Evolutionary conservation across 1,284 basidiomycete species (phyloP).

Genomic region (Apiotrichum gamsii): DNA sequence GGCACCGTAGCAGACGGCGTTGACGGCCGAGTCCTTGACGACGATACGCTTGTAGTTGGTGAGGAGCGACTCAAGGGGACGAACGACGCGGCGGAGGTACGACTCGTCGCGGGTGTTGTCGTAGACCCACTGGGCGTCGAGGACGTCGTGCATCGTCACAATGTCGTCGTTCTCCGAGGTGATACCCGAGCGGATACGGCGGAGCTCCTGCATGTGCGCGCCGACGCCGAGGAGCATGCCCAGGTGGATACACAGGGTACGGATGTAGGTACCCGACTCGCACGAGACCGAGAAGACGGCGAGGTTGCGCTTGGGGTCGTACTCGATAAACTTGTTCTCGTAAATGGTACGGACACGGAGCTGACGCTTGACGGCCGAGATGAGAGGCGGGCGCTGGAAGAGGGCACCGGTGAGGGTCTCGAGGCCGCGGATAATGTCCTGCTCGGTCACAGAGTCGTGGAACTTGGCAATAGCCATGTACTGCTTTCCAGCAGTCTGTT

Average conservation of each 20-base stretch:
- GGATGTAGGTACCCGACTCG: constrained; percentile 91
- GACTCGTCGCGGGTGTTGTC: constrained; percentile 99
- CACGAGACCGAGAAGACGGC: constrained; percentile 98
- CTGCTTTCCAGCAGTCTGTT: constrained; percentile 71
- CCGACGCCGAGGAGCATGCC: constrained; percentile 93
- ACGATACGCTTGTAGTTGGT: constrained; percentile 98
- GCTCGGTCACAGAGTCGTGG: constrained; percentile 76
- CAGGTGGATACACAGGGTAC: constrained; percentile 37
- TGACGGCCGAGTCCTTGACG: constrained; percentile 98
- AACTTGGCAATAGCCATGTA: constrained; percentile 95
- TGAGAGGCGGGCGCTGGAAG: constrained; percentile 97
- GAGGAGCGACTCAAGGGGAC: constrained; percentile 88
- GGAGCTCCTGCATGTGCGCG: constrained; percentile 98
- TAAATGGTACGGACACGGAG: constrained; percentile 96
- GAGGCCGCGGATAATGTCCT: constrained; percentile 82
- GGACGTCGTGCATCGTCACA: constrained; percentile 99
- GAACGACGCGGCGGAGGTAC: constrained; percentile 90
- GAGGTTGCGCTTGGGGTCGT: constrained; percentile 94
- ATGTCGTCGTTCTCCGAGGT: constrained; percentile 97
- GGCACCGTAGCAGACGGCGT: constrained; percentile 98
- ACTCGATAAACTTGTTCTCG: constrained; percentile 92
- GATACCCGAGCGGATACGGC: constrained; percentile 90
- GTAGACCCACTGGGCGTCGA: constrained; percentile 98
- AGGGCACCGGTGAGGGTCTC: constrained; percentile 97
- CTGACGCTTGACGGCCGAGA: constrained; percentile 98